Conservation (phyloP, 768 basidiomycete genomes). For the Tulasnella sp. region DNA sequence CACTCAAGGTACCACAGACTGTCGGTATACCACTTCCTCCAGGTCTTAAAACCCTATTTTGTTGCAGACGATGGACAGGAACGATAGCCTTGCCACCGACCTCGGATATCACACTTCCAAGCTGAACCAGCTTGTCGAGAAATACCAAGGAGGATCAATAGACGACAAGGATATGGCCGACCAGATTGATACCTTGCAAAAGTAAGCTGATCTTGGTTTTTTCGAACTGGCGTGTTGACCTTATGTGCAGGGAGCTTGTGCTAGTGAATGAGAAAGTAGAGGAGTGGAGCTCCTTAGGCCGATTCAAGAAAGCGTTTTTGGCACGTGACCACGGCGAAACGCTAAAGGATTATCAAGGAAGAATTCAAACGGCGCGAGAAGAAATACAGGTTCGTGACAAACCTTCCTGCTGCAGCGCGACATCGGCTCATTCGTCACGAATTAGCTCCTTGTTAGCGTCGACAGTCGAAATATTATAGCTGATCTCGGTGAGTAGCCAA, state of each 20-base stretch:
- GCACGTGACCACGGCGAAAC: not conserved
- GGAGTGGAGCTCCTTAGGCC: not conserved
- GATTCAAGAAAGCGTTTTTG: not conserved
- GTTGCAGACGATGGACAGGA: not conserved
- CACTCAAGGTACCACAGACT: not conserved
- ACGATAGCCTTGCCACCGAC: not conserved
- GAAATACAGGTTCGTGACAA: not conserved
- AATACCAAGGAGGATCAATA: not conserved
- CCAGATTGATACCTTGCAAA: not conserved
- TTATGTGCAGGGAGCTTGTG: not conserved
- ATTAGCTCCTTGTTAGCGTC: not conserved
- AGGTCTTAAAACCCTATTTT: not conserved
- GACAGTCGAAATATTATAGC: not conserved
- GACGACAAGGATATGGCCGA: not conserved
- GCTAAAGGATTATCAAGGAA: not conserved
- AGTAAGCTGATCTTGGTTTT: not conserved
- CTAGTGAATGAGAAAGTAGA: not conserved
- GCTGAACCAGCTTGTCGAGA: not conserved
- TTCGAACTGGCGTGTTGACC: not conserved
- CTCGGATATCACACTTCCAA: not conserved
- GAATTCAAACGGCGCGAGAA: not conserved
- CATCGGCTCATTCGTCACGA: not conserved
- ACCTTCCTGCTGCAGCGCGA: not conserved
- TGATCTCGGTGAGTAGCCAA: not conserved
- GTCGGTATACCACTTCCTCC: not conserved